These are phyloP conservation scores for Mycosphaerella sp. DNA, from an alignment of 2,329 filamentous ascomycete species.

Conservation along the genomic window DNA sequence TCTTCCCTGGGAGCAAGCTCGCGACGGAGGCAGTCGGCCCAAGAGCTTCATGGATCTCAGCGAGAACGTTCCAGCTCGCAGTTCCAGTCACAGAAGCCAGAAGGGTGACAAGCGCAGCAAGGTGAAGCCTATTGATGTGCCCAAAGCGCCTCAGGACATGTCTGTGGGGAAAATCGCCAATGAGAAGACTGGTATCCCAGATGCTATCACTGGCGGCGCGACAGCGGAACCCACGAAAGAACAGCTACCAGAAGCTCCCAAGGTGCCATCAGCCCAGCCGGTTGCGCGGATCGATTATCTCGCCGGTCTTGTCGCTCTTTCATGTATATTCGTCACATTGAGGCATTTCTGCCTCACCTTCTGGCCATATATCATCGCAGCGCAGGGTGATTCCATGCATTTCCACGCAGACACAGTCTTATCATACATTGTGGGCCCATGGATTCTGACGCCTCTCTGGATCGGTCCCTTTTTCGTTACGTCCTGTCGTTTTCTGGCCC, in stretches of 20 bases:
- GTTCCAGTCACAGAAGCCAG: slow-evolving; percentile 1
- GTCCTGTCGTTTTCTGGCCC: slow-evolving; percentile 42
- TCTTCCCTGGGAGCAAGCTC: background rate
- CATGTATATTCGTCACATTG: slow-evolving; percentile 41
- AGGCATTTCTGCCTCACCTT: slow-evolving; percentile 44
- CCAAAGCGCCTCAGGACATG: slow-evolving; percentile 17
- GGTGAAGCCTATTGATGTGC: slow-evolving; percentile 7
- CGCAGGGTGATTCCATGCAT: slow-evolving; percentile 34
- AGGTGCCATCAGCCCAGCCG: slow-evolving; percentile 14
- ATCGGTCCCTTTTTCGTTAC: slow-evolving; percentile 47
- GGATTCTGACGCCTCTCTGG: slow-evolving; percentile 43
- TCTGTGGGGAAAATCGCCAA: slow-evolving; percentile 11
- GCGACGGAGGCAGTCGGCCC: background rate
- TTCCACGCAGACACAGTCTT: slow-evolving; percentile 39
- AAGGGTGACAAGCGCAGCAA: slow-evolving; percentile 5
- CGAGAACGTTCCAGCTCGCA: slow-evolving; percentile 4
- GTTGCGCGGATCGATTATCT: slow-evolving; percentile 41
- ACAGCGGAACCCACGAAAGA: slow-evolving; percentile 16
- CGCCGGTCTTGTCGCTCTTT: slow-evolving; percentile 42
- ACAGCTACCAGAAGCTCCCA: slow-evolving; percentile 15
- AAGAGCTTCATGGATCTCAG: slow-evolving; percentile 19
- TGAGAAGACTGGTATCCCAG: slow-evolving; percentile 17
- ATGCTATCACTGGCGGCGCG: slow-evolving; percentile 17
- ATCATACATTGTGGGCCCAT: slow-evolving; percentile 39
- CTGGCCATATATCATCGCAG: slow-evolving; percentile 27